Base-by-base conservation (phyloP, 2,329 filamentous ascomycete genomes). In the Aspergillus novofumigatus region DNA sequence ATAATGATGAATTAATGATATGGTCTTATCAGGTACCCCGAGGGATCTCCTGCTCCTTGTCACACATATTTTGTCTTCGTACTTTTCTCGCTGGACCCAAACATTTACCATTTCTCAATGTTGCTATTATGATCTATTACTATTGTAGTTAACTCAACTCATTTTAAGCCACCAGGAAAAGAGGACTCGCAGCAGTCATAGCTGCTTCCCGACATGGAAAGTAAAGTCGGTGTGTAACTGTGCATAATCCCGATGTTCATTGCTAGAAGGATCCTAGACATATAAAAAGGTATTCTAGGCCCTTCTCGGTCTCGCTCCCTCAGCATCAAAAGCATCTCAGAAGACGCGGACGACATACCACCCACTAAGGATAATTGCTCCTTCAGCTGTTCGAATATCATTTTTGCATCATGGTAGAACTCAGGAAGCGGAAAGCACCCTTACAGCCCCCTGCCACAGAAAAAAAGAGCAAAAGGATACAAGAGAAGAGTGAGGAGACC, bases 401-500 rank as follows among this genome's bases (percentile, higher is more conserved):
- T 17, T 49, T 51, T 45, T 45, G 53, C 45, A 26, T 26, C 32
- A 75, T 76, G 71, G 83, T 85, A 60, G 84, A 86, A 73, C 78
- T 87, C 51, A 80, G 84, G 69, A 87, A 87, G 75, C 82, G 84
- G 71, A 84, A 85, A 70, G 80, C 82, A 50, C 79, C 80, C 38
- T 65, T 70, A 49, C 71, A 73, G 52, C 75, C 80, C 45, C 77
- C 79, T 28, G 77, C 61, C 35, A 59, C 65, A 45, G 66, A 65
- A 44, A 69, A 69, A 42, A 73, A 68, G 55, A 61, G 53, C 57
- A 70, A 69, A 51, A 65, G 55, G 25, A 63, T 67, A 32, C 68
- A 73, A 59, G 65, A 70, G 53, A 67, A 62, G 25, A 63, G 67
- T 38, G 68, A 73, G 59, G 65, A 70, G 53, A 67, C 62, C 29